Evolutionary conservation across 192 early-diverging fungal species (phyloP).

Genomic region (Anaeromyces robustus): DNA sequence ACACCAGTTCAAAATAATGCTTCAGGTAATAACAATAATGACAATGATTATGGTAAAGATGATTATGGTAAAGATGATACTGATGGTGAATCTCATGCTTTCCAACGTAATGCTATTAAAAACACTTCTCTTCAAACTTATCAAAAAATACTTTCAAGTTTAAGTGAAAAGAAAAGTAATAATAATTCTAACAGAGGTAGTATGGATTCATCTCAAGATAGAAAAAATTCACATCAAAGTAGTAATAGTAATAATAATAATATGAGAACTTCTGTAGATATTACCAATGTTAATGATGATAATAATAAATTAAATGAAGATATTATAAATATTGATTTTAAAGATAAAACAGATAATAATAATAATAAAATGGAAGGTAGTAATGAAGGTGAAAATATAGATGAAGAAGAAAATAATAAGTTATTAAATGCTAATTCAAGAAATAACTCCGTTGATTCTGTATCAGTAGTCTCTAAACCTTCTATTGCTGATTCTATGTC

Average conservation of each 20-base stretch:
- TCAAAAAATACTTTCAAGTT: neutral
- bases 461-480: neutral
- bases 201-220: neutral
- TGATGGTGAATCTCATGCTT: neutral
- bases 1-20: too few species aligned
- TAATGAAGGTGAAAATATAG: too few species aligned
- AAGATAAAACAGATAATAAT: too few species aligned
- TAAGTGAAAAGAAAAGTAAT: neutral
- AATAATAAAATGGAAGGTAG: neutral
- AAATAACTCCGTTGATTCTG: neutral
- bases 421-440: neutral
- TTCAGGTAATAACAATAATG: too few species aligned
- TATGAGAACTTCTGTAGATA: too few species aligned
- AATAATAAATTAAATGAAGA: too few species aligned
- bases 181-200: neutral
- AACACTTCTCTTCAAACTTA: neutral
- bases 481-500: neutral
- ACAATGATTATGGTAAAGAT: too few species aligned
- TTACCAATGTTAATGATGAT: too few species aligned
- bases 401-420: neutral
- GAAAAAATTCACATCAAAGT: neutral
- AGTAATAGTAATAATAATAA: too few species aligned
- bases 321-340: too few species aligned
- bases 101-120: neutral
- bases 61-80: too few species aligned